Evolutionary conservation across 148 eudicot species (phyloP), one percentile per base, ranked within the genome.

Genomic region (Rhododendron henanense): DNA sequence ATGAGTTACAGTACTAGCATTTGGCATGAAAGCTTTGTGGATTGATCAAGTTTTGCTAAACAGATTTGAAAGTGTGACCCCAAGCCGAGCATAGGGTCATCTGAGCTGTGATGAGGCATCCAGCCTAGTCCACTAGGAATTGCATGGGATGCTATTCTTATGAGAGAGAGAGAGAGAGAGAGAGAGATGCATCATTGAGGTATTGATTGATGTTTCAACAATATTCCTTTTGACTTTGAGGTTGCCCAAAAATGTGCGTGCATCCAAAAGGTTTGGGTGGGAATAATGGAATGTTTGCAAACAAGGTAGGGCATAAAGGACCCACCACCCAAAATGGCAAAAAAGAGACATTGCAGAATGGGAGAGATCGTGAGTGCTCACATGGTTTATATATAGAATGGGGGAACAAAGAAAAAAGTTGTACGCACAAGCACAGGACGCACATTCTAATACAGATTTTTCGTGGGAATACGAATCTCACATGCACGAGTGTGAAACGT

Each of bases 191-290:
- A 69, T 83, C 25, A 45, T 69, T 6, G 31, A 37, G 75, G 44
- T 44, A 39, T 19, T 71, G 82, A 59, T 81, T 84, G 87, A 85
- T 88, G 85, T 55, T 81, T 87, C 87, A 80, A 84, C 85, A 45
- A 41, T 6, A 41, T 41, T 82, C 50, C 80, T 31, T 87, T 81
- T 65, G 83, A 81, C 83, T 81, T 37, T 19, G 23, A 37, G 85
- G 83, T 82, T 74, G 35, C 51, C 76, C 50, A 31, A 25, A 25
- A 41, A 44, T 71, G 85, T 74, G 55, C 10, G 65, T 35, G 14
- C 85, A 67, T 15, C 44, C 4, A 45, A 44, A 65, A 61, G 25
- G 9, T 39, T 5, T 82, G 48, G 41, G 74, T 59, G 33, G 71
- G 74, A 82, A 82, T 23, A 82, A 82, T 82, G 85, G 74, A 16